Evolutionary conservation across 768 basidiomycete genomes (phyloP), one percentile per base, ranked within the genome.

Genomic region (Terana coerulea): DNA sequence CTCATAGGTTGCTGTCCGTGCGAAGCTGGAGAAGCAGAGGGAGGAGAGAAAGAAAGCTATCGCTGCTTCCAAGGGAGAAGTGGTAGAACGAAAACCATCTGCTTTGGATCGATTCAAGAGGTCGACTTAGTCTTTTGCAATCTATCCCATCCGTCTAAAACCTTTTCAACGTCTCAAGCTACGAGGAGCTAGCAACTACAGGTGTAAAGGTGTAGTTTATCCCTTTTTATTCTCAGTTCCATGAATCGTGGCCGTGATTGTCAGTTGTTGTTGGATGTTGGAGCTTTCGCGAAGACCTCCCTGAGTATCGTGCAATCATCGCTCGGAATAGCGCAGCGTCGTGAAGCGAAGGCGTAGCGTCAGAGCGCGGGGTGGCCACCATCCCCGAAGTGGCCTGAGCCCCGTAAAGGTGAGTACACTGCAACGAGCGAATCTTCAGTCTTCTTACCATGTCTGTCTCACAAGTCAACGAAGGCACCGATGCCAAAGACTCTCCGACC

Each of bases 1-100:
- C 31, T 51, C 64, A 19, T 61, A 79, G 67, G 72, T 78, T 31
- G 73, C 75, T 3, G 63, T 75, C 29, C 71, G 72, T 42, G 67
- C 63, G 53, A 74, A 73, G 53, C 62, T 77, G 15, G 67, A 65
- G 39, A 67, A 69, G 53, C 61, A 73, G 49, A 61, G 61, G 40
- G 67, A 66, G 45, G 64, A 69, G 42, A 54, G 67, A 36, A 54
- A 59, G 53, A 64, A 63, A 49, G 61, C 54, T 7, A 63, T 61
- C 37, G 64, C 59, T 11, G 61, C 53, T 1, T 58, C 59, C n/a
- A 58, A 55, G 31, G 66, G 59, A 34, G 55, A 49, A 43, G 57
- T 40, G 17, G 63, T 54, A 29, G 61, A 55, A 1, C 54, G 55
- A n/a, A 64, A 64, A 35, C 59, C 64, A 0, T 67, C 71, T 28